These are phyloP conservation scores for Bipolaris zeicola DNA, from an alignment of 2,329 filamentous ascomycete genomes.

Conservation along the genomic window DNA sequence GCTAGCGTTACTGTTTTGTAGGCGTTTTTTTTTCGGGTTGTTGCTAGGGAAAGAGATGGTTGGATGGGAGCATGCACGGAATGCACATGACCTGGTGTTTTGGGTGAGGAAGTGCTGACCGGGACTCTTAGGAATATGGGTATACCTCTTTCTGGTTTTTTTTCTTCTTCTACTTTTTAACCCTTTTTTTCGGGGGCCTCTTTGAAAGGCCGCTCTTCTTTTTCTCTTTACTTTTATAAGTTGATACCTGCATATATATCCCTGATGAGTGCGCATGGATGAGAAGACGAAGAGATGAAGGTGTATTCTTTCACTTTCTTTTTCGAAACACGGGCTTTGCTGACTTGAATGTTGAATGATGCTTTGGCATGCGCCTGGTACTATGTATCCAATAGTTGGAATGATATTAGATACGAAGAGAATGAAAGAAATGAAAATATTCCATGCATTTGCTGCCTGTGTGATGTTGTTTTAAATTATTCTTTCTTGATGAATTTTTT, in stretches of 20 bases:
- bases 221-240: not conserved
- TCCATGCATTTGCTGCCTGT: no score
- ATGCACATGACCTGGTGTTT: not conserved
- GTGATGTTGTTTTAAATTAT: no score
- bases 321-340: not conserved
- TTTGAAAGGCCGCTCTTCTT: not conserved
- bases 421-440: no score
- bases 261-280: no score
- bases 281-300: no score
- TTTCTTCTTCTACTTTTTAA: not conserved
- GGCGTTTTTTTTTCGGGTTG: not conserved
- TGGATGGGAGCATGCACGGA: not conserved
- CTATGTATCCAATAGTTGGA: no score
- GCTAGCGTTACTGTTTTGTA: not conserved
- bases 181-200: not conserved
- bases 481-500: no score
- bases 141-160: slow-evolving; percentile 1
- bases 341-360: no score
- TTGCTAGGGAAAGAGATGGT: not conserved
- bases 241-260: not conserved
- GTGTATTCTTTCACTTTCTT: not conserved
- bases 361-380: no score
- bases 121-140: not conserved
- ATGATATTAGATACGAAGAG: no score
- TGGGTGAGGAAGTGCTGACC: not conserved